Percentiles rank a stretch among this genome's conserved stretches.
These are phyloP conservation scores for Przewalskia tangutica DNA, from an alignment of 257 asterid species.

Conservation along the genomic window DNA sequence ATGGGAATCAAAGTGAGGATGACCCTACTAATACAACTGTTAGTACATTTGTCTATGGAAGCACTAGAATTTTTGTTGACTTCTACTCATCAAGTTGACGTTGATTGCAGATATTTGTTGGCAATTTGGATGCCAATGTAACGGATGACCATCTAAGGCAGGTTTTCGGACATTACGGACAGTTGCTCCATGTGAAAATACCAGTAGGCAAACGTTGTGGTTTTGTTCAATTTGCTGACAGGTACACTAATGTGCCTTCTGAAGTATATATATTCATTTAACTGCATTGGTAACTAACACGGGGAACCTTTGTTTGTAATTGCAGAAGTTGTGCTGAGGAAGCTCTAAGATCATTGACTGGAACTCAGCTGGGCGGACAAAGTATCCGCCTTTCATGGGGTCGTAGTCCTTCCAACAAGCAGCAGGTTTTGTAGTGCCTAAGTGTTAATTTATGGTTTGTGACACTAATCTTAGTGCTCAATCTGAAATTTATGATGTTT, in stretches of 20 bases:
- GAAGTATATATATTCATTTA: neutral
- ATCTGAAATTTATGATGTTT: neutral
- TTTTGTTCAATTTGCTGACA: conserved; percentile 89
- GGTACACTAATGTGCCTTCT: conserved; percentile 26
- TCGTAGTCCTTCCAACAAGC: conserved; percentile 84
- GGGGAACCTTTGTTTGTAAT: neutral
- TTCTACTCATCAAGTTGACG: neutral
- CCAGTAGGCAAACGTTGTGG: conserved; percentile 95
- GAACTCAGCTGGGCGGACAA: conserved; percentile 75
- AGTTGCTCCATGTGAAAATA: conserved; percentile 80
- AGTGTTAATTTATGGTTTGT: neutral
- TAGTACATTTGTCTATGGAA: conserved; percentile 23
- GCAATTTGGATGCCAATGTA: conserved; percentile 73
- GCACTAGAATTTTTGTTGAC: neutral
- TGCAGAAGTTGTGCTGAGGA: conserved; percentile 90
- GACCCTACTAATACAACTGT: conserved; percentile 93
- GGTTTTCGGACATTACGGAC: conserved; percentile 68
- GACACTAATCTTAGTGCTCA: neutral
- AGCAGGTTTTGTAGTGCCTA: conserved; percentile 48
- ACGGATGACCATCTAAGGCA: conserved; percentile 77
- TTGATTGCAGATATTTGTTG: conserved; percentile 74
- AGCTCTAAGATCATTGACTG: conserved; percentile 61
- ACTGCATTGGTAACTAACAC: neutral
- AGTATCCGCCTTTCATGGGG: conserved; percentile 96
- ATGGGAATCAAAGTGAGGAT: conserved; percentile 77